Conservation (phyloP, 2,329 filamentous ascomycete species). For the Trichoderma semiorbis region DNA sequence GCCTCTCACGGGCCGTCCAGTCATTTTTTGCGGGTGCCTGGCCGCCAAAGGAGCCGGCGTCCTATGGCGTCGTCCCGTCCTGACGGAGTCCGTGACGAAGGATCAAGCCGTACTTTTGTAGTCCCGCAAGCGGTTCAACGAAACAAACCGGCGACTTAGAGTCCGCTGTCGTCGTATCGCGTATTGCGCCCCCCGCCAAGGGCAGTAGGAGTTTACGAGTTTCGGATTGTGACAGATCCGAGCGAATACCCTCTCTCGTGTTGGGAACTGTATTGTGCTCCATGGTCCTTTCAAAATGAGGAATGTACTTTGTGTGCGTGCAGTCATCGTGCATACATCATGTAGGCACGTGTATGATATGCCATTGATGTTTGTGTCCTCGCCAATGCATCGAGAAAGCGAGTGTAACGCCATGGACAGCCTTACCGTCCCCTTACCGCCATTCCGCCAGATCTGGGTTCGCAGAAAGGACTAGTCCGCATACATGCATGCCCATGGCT, state of each 20-base stretch:
- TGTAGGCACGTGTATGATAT: background rate
- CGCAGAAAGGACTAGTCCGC: background rate
- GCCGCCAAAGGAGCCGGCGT: background rate
- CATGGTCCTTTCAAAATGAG: background rate
- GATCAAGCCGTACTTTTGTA: background rate
- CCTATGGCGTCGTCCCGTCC: background rate
- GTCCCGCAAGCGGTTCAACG: background rate
- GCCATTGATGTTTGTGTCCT: background rate
- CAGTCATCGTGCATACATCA: background rate
- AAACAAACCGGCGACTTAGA: background rate
- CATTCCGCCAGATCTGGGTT: conserved; percentile 4
- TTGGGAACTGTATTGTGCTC: background rate
- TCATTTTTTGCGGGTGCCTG: background rate
- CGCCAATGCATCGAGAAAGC: background rate
- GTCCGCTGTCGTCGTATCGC: background rate
- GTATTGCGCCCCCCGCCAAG: background rate
- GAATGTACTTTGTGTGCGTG: background rate
- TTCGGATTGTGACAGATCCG: background rate
- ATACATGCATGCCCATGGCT: background rate
- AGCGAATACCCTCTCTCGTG: background rate
- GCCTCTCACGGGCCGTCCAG: background rate
- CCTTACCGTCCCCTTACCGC: background rate
- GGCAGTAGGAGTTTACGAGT: background rate
- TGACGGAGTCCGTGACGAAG: background rate
- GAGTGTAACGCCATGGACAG: background rate